Evolutionary conservation across 2,329 filamentous ascomycete species (phyloP), one percentile per base, ranked within the genome.

Genomic region (Ramularia collo-cygni): DNA sequence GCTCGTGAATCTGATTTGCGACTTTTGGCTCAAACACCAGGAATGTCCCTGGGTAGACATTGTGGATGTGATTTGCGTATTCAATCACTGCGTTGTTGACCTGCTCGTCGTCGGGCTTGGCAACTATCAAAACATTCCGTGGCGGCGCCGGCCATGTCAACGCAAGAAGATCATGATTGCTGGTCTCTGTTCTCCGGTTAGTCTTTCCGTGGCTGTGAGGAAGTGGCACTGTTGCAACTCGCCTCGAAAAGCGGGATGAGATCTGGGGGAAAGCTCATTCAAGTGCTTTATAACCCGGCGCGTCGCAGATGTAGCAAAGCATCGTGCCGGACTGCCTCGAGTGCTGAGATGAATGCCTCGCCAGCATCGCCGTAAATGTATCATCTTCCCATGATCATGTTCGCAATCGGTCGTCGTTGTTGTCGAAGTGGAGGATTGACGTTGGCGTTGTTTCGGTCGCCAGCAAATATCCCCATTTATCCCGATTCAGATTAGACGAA

Each of bases 11-110:
- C 44, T 81, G 73, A 4, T 74, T 61, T 3, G 90, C 88, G 12
- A 88, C 78, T 35, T 79, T 72, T 3, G 76, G 79, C 63, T 96
- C 92, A 51, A 96, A 80, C 8, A 96, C 77, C 35, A 96, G 72
- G 55, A 86, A 83, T 47, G 89, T 77, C 37, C 77, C 76, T 1
- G 87, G 82, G 62, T 96, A 95, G 43, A 86, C 85, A 46, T 71
- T 72, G 51, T 80, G 77, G 43, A 95, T 76, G 63, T 96, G 84
- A 57, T 71, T 69, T 30, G 70, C 69, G 55, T 79, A 79, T 53
- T 79, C 75, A 43, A 78, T 56, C 27, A 81, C 60, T 2, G 76
- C 74, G 10, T 68, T 61, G 18, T 73, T 76, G 37, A 79, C 74
- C 18, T 64, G 62, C 2, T 70, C 65, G 2, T 75, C 74, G 48